Conservation (phyloP, 2,329 filamentous ascomycete genomes). For the Colletotrichum australisinense region DNA sequence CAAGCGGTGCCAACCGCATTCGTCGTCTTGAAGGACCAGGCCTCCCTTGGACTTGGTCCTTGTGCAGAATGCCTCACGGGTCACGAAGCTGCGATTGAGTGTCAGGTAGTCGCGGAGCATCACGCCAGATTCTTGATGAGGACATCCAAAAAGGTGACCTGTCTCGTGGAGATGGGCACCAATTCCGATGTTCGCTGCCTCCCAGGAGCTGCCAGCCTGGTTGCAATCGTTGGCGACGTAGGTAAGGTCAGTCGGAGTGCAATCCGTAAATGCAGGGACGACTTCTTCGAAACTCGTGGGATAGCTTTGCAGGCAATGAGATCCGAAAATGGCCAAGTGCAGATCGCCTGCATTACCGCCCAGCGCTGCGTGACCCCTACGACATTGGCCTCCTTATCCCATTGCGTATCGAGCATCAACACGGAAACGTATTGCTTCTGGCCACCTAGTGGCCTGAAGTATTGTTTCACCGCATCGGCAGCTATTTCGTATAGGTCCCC, state of each 20-base stretch:
- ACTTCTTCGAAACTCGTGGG: constrained; percentile 91
- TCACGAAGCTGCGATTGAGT: constrained; percentile 85
- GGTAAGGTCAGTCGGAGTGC: constrained; percentile 85
- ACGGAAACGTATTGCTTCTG: constrained; percentile 92
- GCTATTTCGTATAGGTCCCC: constrained; percentile 83
- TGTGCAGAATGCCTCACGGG: constrained; percentile 86
- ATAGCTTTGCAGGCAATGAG: constrained; percentile 91
- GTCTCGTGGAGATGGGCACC: constrained; percentile 93
- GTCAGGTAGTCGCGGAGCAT: constrained; percentile 91
- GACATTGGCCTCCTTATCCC: constrained; percentile 78
- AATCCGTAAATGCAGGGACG: constrained; percentile 88
- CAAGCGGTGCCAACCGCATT: constrained; percentile 91
- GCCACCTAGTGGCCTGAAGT: constrained; percentile 80
- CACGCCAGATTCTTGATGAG: constrained; percentile 89
- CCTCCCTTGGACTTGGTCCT: constrained; percentile 87
- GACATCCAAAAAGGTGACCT: constrained; percentile 90
- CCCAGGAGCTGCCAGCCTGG: constrained; percentile 92
- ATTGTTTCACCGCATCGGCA: constrained; percentile 78
- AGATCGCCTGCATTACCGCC: constrained; percentile 79
- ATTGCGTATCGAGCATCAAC: constrained; percentile 87
- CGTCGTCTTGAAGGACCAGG: constrained; percentile 79
- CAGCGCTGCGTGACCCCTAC: constrained; percentile 86
- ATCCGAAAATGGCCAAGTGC: constrained; percentile 90
- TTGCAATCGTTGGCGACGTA: constrained; percentile 87
- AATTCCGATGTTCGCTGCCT: constrained; percentile 93